Evolutionary conservation across 192 early-diverging fungal genomes (phyloP).

Genomic region (Lobosporangium transversale): DNA sequence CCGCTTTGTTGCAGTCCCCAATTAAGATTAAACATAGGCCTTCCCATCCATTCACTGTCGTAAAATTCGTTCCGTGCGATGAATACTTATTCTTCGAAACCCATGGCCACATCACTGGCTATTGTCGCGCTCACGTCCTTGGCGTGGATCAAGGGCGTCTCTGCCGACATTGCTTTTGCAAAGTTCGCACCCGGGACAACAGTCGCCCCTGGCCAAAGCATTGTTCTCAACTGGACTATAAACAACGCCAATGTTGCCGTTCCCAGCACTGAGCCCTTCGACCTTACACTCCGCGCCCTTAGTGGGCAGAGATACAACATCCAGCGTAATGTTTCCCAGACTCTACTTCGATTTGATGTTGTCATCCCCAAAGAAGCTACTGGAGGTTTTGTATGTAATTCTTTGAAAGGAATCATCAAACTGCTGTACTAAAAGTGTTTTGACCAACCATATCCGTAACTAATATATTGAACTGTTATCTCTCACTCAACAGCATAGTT

Average conservation of each 20-base stretch:
- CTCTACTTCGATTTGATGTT: background rate
- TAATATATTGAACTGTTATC: background rate
- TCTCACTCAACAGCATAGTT: constrained; percentile 35
- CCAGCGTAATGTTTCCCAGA: background rate
- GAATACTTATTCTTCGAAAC: background rate
- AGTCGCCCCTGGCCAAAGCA: constrained; percentile 16
- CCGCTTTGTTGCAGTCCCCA: no score
- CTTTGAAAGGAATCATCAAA: no score
- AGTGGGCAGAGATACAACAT: constrained; percentile 24
- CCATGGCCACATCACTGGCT: background rate
- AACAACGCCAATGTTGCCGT: background rate
- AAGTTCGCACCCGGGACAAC: background rate
- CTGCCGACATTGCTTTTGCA: constrained; percentile 26
- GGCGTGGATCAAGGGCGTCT: constrained; percentile 8
- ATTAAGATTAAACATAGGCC: no score
- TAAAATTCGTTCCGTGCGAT: no score
- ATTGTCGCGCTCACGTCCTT: constrained; percentile 10
- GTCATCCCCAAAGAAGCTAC: constrained; percentile 19
- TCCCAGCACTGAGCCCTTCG: constrained; percentile 17
- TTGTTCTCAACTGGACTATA: constrained; percentile 13
- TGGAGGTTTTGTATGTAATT: constrained; percentile 23
- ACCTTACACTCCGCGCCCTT: constrained; percentile 25
- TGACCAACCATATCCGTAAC: background rate
- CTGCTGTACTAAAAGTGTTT: background rate
- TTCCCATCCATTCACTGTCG: no score